These are phyloP conservation scores for Gynandropsis gynandra DNA, from an alignment of 345 rosid species.

Conservation along the genomic window DNA sequence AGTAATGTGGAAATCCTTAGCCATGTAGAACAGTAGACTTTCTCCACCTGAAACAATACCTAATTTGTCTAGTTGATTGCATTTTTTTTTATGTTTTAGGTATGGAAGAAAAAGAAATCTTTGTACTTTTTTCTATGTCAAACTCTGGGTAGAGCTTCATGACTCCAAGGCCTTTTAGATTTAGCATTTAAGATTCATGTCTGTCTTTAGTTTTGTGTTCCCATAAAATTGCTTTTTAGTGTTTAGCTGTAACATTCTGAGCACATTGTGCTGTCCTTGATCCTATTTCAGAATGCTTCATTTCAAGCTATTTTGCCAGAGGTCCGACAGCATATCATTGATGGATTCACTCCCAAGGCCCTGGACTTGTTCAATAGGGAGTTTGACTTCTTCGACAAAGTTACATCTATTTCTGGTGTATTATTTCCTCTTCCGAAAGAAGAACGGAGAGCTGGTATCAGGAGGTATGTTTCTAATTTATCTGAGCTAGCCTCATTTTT, in stretches of 20 bases:
- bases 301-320: conserved; percentile 73
- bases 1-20: not conserved
- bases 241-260: conserved; percentile 4
- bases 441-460: conserved; percentile 94
- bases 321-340: conserved; percentile 80
- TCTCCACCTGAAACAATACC: too few relatives aligned
- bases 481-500: conserved; percentile 3
- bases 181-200: conserved; percentile 2
- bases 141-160: not conserved
- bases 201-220: conserved; percentile 9
- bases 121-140: not conserved
- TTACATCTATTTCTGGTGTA: conserved; percentile 86
- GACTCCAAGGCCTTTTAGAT: conserved; percentile 5
- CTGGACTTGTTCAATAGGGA: conserved; percentile 74
- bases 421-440: conserved; percentile 79
- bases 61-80: too few relatives aligned
- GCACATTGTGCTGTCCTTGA: conserved; percentile 3
- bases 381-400: conserved; percentile 90
- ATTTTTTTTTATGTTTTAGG: too few relatives aligned
- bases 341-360: conserved; percentile 75
- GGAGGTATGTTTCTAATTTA: conserved; percentile 42
- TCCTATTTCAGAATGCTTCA: conserved; percentile 55
- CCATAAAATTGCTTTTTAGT: not conserved
- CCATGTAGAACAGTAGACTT: not conserved
- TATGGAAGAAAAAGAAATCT: not conserved